A percentile compares a stretch with the other conserved stretches of the same genome.
Conservation (phyloP, 2,329 filamentous ascomycete species). For the Cryphonectria parasitica region DNA sequence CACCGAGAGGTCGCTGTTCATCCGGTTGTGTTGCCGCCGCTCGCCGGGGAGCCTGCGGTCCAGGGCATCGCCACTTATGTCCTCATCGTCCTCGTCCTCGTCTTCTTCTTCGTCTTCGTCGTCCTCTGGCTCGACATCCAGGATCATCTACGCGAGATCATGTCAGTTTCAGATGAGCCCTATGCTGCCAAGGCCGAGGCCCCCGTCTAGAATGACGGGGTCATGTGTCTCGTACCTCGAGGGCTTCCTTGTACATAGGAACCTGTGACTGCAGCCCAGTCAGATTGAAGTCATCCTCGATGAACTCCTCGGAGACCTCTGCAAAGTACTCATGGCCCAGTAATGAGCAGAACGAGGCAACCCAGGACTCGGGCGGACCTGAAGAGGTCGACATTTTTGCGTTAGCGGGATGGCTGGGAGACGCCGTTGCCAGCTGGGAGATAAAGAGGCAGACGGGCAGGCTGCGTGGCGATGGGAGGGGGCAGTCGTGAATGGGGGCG, state of each 20-base stretch:
- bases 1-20: conserved; percentile 90
- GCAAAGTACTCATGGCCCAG: conserved; percentile 99
- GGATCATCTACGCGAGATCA: conserved; percentile 73
- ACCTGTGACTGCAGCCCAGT: conserved; percentile 95
- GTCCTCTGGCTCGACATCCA: conserved; percentile 96
- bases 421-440: background rate
- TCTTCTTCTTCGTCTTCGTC: conserved; percentile 86
- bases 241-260: conserved; percentile 97
- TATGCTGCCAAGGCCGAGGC: conserved; percentile 29
- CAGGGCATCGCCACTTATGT: conserved; percentile 68
- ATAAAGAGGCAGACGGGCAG: background rate
- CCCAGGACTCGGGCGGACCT: conserved; percentile 84
- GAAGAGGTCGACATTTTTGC: conserved; percentile 63
- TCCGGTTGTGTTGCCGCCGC: conserved; percentile 78
- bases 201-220: background rate
- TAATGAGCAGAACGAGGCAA: conserved; percentile 93
- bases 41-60: conserved; percentile 60
- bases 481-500: conserved; percentile 1
- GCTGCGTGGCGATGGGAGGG: conserved; percentile 3
- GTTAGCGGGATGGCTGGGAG: conserved; percentile 11
- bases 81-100: conserved; percentile 75
- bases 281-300: conserved; percentile 99
- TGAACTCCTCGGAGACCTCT: conserved; percentile 98
- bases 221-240: conserved; percentile 63
- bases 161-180: conserved; percentile 25